These are phyloP conservation scores for Gaultheria prostrata DNA, from an alignment of 148 eudicot genomes.

Conservation along the genomic window DNA sequence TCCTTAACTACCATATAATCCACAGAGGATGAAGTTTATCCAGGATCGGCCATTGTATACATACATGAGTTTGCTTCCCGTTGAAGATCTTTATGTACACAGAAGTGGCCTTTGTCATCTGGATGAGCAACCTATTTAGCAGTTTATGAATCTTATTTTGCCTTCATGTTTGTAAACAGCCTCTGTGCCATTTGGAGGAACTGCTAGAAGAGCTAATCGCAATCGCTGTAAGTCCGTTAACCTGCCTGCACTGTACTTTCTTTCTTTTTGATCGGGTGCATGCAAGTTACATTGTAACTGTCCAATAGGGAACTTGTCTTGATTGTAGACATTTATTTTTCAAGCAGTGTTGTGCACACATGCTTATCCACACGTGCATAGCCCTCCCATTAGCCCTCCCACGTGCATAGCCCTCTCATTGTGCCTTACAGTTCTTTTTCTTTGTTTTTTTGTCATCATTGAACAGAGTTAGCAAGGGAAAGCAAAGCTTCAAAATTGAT, in stretches of 20 bases:
- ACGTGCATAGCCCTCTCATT: too few relatives aligned
- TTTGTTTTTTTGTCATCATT: background rate
- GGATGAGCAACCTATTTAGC: background rate
- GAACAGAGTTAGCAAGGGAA: slow-evolving; percentile 78
- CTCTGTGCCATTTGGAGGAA: slow-evolving; percentile 89
- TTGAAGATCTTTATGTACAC: background rate
- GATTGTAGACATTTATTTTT: background rate
- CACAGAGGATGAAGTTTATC: too few relatives aligned
- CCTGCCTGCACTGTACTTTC: background rate
- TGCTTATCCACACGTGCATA: background rate
- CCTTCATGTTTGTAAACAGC: slow-evolving; percentile 37
- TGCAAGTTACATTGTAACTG: background rate
- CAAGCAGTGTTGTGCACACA: background rate
- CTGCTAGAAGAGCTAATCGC: slow-evolving; percentile 76
- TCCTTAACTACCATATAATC: too few relatives aligned
- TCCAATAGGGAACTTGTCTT: background rate
- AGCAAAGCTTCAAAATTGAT: slow-evolving; percentile 63
- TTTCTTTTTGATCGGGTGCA: too few relatives aligned
- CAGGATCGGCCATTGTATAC: background rate
- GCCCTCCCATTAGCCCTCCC: background rate
- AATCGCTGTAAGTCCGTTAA: slow-evolving; percentile 57
- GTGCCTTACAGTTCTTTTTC: slow-evolving; percentile 9
- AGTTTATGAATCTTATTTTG: slow-evolving; percentile 1
- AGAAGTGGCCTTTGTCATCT: background rate
- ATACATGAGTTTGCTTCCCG: background rate